These are phyloP conservation scores for Amphirosellinia nigrospora DNA, from an alignment of 495 filamentous ascomycete species.

Conservation along the genomic window DNA sequence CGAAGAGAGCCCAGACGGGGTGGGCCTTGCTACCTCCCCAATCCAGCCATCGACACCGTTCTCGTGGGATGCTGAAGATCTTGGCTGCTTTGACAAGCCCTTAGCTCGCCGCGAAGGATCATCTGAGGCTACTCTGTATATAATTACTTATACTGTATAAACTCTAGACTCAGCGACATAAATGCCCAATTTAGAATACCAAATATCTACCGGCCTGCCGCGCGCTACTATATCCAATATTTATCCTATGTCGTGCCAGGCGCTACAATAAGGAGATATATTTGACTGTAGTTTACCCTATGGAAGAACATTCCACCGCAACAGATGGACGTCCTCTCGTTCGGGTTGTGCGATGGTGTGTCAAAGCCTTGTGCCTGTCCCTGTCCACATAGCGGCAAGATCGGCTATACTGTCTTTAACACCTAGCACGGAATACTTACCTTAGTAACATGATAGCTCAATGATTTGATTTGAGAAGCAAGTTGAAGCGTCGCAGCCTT, in stretches of 20 bases:
- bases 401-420: neutral
- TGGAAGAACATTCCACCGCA: too few species aligned
- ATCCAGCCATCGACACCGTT: neutral
- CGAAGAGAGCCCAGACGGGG: neutral
- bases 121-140: neutral
- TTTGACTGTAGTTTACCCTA: too few species aligned
- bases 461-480: slow-evolving; percentile 9
- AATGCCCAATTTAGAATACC: neutral
- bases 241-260: too few species aligned
- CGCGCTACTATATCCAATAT: neutral
- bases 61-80: neutral
- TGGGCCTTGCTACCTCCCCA: slow-evolving; percentile 9
- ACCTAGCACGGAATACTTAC: neutral
- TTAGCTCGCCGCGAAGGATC: slow-evolving; percentile 9
- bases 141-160: neutral
- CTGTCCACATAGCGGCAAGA: neutral
- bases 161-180: neutral
- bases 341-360: neutral
- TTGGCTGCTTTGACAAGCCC: neutral
- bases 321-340: too few species aligned
- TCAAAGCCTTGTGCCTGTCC: slow-evolving; percentile 3
- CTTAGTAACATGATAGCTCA: neutral
- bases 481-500: neutral
- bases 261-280: neutral
- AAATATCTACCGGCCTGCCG: neutral